These are phyloP conservation scores for Panicum hallii DNA, from an alignment of 202 grass and related monocot species.

Conservation along the genomic window DNA sequence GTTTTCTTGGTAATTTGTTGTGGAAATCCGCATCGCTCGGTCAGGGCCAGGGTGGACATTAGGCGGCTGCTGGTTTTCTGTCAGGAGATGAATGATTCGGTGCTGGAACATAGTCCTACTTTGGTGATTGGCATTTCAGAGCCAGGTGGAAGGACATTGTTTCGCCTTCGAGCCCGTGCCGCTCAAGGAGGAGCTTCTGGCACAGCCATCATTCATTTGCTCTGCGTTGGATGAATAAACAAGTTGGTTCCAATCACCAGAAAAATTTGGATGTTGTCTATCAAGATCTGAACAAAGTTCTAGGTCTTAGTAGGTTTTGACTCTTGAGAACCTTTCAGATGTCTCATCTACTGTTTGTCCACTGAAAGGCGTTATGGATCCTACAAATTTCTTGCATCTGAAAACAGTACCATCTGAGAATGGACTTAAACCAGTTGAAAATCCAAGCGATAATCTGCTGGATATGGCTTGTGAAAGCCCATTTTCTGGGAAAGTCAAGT, in stretches of 20 bases:
- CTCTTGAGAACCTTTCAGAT: conserved; percentile 47
- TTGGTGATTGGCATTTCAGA: conserved; percentile 15
- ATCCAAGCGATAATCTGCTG: conserved; percentile 36
- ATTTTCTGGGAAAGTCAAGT: conserved; percentile 69
- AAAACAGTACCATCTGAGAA: conserved; percentile 45
- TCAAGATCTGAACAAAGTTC: conserved; percentile 60
- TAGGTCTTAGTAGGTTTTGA: conserved; percentile 60
- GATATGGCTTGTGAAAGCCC: conserved; percentile 58
- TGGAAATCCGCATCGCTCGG: not conserved
- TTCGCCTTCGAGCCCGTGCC: conserved; percentile 43
- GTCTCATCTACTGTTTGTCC: conserved; percentile 47
- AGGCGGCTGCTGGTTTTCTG: not conserved
- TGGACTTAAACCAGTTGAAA: conserved; percentile 43
- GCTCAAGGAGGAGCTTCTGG: conserved; percentile 34
- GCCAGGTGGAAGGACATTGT: conserved; percentile 19
- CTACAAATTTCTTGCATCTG: conserved; percentile 1
- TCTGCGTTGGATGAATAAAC: conserved; percentile 21
- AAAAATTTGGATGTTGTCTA: conserved; percentile 46
- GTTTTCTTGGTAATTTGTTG: not conserved
- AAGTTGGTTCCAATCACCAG: conserved; percentile 39
- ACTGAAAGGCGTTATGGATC: conserved; percentile 45
- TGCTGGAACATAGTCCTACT: not conserved
- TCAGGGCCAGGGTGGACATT: not conserved
- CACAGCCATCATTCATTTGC: conserved; percentile 14
- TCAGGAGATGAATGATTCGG: conserved; percentile 18